These are phyloP conservation scores for Monoraphidium neglectum DNA, from an alignment of 139 green algal genomes.

Conservation along the genomic window DNA sequence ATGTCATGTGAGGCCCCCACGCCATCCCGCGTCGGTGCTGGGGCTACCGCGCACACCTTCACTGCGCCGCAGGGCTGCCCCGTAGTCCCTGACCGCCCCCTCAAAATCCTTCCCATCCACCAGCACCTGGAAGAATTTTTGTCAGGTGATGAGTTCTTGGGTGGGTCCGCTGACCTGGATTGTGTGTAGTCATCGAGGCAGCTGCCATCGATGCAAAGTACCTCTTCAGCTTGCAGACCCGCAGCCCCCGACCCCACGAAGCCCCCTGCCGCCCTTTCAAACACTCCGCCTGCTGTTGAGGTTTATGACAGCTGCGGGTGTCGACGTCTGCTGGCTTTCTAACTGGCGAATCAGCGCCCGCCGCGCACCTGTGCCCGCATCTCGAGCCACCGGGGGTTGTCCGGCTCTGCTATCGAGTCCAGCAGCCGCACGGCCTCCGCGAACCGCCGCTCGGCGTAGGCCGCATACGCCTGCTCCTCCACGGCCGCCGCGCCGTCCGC, in stretches of 20 bases:
- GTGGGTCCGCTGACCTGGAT: neutral
- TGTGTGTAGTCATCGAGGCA: neutral
- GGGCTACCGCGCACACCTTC: constrained; percentile 26
- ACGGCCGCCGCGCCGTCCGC: too few species aligned
- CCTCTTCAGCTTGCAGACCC: neutral
- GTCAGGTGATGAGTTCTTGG: neutral
- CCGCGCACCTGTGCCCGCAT: constrained; percentile 64
- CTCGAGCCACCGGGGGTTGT: constrained; percentile 56
- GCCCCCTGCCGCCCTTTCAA: too few species aligned
- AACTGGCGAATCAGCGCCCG: neutral
- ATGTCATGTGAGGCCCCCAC: neutral
- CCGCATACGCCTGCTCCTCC: too few species aligned
- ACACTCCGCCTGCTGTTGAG: too few species aligned
- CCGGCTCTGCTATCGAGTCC: constrained; percentile 29
- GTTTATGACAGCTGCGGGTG: neutral
- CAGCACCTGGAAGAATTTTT: constrained; percentile 48
- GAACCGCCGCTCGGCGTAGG: too few species aligned
- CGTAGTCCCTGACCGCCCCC: constrained; percentile 69
- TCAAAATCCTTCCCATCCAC: constrained; percentile 85
- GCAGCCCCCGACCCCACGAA: neutral
- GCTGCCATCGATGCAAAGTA: too few species aligned
- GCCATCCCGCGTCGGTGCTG: neutral
- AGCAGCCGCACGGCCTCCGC: too few species aligned
- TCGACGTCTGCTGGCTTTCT: neutral
- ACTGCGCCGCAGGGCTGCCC: constrained; percentile 42